Evolutionary conservation across 2,329 filamentous ascomycete genomes (phyloP).

Genomic region (Penicillium sp.): DNA sequence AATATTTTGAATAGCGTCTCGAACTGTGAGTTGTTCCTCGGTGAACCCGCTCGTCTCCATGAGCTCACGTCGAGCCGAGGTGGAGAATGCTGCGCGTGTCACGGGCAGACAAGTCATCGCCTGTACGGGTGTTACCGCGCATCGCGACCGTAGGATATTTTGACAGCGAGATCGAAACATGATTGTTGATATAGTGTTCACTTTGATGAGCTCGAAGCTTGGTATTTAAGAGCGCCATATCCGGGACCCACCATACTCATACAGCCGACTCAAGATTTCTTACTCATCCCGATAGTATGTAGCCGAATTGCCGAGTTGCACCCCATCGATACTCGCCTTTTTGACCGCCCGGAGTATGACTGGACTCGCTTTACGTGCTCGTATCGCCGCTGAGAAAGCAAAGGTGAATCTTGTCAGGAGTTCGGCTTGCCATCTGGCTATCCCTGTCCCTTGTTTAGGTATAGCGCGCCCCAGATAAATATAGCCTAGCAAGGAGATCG

Average conservation of each 20-base stretch:
- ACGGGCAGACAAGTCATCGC: background rate
- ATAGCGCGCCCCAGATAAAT: no score
- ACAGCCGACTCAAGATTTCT: background rate
- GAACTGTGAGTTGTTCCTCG: conserved; percentile 70
- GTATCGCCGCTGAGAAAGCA: no score
- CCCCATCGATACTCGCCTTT: background rate
- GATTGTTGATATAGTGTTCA: background rate
- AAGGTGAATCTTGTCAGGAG: no score
- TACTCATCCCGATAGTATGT: background rate
- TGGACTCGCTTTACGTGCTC: no score
- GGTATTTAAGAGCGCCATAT: background rate
- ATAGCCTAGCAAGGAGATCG: no score
- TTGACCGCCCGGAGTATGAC: no score
- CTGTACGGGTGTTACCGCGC: background rate
- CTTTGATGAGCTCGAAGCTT: background rate
- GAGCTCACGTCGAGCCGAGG: conserved; percentile 41
- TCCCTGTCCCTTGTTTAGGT: no score
- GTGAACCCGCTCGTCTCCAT: conserved; percentile 76
- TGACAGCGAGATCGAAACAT: conserved; percentile 18
- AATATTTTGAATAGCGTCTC: conserved; percentile 68
- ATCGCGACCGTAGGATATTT: conserved; percentile 10
- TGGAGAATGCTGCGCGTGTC: conserved; percentile 31
- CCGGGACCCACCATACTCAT: background rate
- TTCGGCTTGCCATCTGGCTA: no score
- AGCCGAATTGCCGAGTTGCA: background rate